Conservation (phyloP, 306 rosid species). For the Gastrolobium villosum region DNA sequence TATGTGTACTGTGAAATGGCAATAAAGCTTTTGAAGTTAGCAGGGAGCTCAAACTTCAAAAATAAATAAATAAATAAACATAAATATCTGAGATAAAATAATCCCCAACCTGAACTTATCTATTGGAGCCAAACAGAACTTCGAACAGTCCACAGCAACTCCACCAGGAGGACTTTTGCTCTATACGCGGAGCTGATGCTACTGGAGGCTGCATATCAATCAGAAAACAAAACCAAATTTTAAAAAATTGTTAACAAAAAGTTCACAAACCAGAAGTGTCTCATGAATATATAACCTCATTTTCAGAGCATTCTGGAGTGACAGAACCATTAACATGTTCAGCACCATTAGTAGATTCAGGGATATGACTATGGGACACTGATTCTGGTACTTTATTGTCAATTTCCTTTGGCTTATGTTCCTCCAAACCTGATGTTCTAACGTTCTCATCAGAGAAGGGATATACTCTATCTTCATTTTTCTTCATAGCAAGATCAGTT, state of each 20-base stretch:
- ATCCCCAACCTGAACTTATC: constrained; percentile 77
- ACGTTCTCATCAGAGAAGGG: constrained; percentile 48
- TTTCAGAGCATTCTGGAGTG: constrained; percentile 62
- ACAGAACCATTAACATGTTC: constrained; percentile 56
- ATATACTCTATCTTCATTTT: constrained; percentile 53
- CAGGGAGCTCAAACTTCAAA: constrained; percentile 31
- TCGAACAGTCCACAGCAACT: constrained; percentile 93
- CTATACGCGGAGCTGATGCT: constrained; percentile 56
- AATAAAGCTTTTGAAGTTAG: not conserved
- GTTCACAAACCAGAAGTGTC: not conserved
- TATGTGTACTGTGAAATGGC: not conserved
- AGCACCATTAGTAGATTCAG: constrained; percentile 52
- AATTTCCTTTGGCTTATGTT: constrained; percentile 53
- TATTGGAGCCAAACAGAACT: constrained; percentile 61
- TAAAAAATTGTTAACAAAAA: constrained; percentile 18
- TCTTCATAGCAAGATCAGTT: constrained; percentile 46
- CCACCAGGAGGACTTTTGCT: constrained; percentile 65
- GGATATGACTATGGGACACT: constrained; percentile 49
- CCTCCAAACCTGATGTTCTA: constrained; percentile 49
- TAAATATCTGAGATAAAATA: constrained; percentile 22
- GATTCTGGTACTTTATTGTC: constrained; percentile 44
- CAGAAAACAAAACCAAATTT: constrained; percentile 45
- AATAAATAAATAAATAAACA: constrained; percentile 9
- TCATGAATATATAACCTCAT: constrained; percentile 60
- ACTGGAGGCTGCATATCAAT: constrained; percentile 61